Conservation (phyloP, 768 basidiomycete genomes). For the Agaricus subrufescens region DNA sequence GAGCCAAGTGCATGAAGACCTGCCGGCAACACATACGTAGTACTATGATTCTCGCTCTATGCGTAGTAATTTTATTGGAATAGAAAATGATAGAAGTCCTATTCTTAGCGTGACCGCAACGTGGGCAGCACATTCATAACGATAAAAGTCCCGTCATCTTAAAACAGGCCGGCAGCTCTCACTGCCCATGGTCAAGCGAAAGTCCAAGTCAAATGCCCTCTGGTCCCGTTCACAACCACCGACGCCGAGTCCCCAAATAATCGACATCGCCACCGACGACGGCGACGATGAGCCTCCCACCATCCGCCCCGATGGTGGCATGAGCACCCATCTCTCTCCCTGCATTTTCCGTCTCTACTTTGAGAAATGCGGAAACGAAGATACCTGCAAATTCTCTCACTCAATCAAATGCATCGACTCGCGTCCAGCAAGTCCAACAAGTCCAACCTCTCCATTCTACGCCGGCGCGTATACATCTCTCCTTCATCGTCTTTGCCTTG, state of each 20-base stretch:
- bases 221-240: neutral
- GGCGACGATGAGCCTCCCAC: neutral
- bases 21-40: neutral
- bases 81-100: neutral
- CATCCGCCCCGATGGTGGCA: neutral
- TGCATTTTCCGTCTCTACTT: constrained; percentile 10
- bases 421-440: neutral
- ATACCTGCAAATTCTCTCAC: constrained; percentile 6
- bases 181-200: neutral
- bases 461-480: neutral
- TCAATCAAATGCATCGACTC: constrained; percentile 1
- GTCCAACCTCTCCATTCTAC: neutral
- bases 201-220: neutral
- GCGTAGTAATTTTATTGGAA: neutral
- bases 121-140: neutral
- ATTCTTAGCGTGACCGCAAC: neutral
- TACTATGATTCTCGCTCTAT: neutral
- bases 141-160: neutral
- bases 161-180: neutral
- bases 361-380: constrained; percentile 1
- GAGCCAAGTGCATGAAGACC: constrained; percentile 14
- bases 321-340: neutral
- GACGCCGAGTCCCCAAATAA: neutral
- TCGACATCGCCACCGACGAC: neutral
- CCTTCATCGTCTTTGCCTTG: neutral